A percentile compares a stretch with the other conserved stretches of the same genome.
phyloP scores from a whole-genome alignment of 306 rosid species.

The Prunus mira region DNA sequence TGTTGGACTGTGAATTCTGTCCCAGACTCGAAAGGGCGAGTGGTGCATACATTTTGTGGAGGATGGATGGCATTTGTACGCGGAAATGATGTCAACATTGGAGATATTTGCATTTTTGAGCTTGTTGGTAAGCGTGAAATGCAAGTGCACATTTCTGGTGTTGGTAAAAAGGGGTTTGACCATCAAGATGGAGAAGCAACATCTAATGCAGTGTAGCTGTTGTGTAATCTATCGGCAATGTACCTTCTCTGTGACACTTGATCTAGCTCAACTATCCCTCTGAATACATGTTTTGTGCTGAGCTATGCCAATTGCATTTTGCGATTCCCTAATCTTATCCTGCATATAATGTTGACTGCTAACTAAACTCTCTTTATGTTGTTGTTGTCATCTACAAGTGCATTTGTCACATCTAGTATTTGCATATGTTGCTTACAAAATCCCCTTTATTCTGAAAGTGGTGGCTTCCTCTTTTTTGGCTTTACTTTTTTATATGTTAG shows the following conservation, averaged over 20 bases:
- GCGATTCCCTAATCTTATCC: background rate
- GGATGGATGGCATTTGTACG: conserved; percentile 98
- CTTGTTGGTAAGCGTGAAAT: conserved; percentile 61
- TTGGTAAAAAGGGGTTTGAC: conserved; percentile 60
- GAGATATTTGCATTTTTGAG: conserved; percentile 87
- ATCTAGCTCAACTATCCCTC: conserved; percentile 13
- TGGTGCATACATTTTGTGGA: conserved; percentile 84
- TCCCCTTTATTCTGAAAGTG: no score
- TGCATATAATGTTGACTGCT: conserved; percentile 4
- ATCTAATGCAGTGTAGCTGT: conserved; percentile 39
- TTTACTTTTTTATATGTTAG: no score
- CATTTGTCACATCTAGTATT: no score
- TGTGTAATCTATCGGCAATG: conserved; percentile 37
- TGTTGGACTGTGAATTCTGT: conserved; percentile 87
- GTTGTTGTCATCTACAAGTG: no score
- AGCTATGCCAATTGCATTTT: conserved; percentile 7
- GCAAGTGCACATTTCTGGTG: conserved; percentile 70
- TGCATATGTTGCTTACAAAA: no score
- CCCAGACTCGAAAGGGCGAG: conserved; percentile 80
- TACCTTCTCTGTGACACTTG: conserved; percentile 29
- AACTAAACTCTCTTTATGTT: background rate
- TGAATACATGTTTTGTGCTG: conserved; percentile 20
- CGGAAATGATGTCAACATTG: conserved; percentile 65
- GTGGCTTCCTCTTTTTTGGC: no score
- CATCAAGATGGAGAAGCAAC: conserved; percentile 34